Evolutionary conservation across 805 yeast genomes (phyloP).

Genomic region (Hanseniaspora occidentalis): DNA sequence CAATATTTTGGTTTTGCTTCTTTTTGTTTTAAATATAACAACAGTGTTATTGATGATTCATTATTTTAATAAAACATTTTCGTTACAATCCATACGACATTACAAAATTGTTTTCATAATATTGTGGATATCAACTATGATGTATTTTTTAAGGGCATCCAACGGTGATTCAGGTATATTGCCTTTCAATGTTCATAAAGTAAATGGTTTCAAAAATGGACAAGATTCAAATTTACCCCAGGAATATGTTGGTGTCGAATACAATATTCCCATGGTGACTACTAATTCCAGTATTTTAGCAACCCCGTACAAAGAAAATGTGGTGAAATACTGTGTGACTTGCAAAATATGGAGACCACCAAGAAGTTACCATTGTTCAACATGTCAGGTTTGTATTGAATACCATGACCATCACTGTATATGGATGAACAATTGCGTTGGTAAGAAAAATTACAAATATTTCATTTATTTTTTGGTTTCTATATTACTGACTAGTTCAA

Average conservation of each 20-base stretch:
- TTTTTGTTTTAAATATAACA: constrained; percentile 28
- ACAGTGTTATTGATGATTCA: constrained; percentile 12
- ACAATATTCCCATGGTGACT: not conserved
- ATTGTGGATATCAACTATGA: constrained; percentile 37
- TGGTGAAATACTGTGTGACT: constrained; percentile 45
- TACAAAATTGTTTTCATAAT: constrained; percentile 44
- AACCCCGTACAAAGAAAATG: constrained; percentile 23
- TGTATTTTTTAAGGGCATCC: constrained; percentile 40
- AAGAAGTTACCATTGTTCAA: constrained; percentile 60
- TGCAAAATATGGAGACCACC: constrained; percentile 72
- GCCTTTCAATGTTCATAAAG: constrained; percentile 52
- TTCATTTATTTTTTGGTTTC: constrained; percentile 40
- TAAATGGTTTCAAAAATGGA: constrained; percentile 19
- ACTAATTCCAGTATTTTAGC: not conserved
- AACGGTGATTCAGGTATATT: constrained; percentile 58
- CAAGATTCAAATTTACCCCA: too few species aligned
- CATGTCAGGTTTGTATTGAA: constrained; percentile 52
- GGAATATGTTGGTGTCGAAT: constrained; percentile 34
- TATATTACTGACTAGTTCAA: constrained; percentile 21
- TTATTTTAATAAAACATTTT: too few species aligned
- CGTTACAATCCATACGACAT: too few species aligned
- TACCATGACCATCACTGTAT: constrained; percentile 60
- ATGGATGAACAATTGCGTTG: constrained; percentile 67
- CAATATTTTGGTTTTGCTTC: constrained; percentile 42
- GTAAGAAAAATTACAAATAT: constrained; percentile 55